Conservation (phyloP, 306 rosid species). For the Astragalus membranaceus region DNA sequence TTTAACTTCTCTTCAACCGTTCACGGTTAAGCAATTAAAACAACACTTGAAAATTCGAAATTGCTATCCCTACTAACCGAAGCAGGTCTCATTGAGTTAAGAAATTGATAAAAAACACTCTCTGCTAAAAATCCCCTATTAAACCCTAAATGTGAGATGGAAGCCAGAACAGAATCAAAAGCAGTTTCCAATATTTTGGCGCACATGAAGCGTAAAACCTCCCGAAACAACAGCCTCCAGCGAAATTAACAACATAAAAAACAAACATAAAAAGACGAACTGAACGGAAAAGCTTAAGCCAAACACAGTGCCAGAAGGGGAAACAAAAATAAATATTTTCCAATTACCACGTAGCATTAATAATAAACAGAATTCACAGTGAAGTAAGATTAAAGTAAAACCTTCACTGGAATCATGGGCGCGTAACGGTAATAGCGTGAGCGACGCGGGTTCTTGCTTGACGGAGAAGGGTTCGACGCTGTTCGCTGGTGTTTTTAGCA, state of each 20-base stretch:
- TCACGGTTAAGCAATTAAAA: neutral
- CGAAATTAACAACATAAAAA: neutral
- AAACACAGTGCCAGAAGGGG: neutral
- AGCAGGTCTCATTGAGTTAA: neutral
- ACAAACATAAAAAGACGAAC: neutral
- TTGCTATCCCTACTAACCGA: neutral
- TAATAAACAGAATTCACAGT: neutral
- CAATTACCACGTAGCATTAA: neutral
- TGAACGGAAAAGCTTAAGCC: neutral
- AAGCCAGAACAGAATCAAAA: neutral
- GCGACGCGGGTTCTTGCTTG: constrained; percentile 36
- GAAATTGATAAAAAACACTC: neutral
- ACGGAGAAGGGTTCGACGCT: constrained; percentile 37
- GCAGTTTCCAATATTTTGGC: neutral
- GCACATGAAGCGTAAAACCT: neutral
- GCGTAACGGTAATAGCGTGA: constrained; percentile 35
- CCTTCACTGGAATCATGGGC: constrained; percentile 42
- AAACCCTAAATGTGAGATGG: constrained; percentile 18
- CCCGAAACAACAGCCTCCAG: neutral
- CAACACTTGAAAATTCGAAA: neutral
- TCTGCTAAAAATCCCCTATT: neutral
- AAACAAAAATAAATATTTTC: neutral
- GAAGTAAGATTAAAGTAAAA: constrained; percentile 8
- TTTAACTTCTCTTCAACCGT: neutral
- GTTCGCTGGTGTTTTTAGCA: too few relatives aligned